Evolutionary conservation across 495 filamentous ascomycete genomes (phyloP).

Genomic region (Daldinia concentrica): DNA sequence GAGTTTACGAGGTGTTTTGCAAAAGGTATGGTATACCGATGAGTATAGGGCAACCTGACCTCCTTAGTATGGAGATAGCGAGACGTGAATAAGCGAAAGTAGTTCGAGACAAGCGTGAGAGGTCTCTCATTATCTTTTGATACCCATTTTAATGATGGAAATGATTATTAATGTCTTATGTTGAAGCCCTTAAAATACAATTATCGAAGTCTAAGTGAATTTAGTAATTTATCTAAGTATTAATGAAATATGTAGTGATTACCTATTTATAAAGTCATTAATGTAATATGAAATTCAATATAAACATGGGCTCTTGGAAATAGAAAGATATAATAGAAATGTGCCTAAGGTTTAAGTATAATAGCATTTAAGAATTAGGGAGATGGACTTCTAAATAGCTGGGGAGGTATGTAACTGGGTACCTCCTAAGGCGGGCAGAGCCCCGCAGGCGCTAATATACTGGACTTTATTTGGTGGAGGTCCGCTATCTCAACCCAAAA

Average conservation of each 20-base stretch:
- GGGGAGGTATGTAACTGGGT: background rate
- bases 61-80: slow-evolving; percentile 6
- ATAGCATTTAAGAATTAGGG: background rate
- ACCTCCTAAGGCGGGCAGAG: background rate
- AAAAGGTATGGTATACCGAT: slow-evolving; percentile 1
- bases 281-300: too few species aligned
- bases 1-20: slow-evolving; percentile 29
- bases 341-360: too few species aligned
- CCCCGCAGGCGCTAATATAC: background rate
- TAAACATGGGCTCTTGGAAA: too few species aligned
- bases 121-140: background rate
- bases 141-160: slow-evolving; percentile 32
- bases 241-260: too few species aligned
- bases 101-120: slow-evolving; percentile 5
- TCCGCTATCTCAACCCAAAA: background rate
- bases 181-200: background rate
- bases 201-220: background rate
- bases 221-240: too few species aligned
- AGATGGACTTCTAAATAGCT: background rate
- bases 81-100: slow-evolving; percentile 8
- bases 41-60: slow-evolving; percentile 30
- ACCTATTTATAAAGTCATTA: too few species aligned
- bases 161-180: background rate
- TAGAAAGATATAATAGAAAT: too few species aligned
- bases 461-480: background rate